Evolutionary conservation across 148 eudicot genomes (phyloP).

Genomic region (Polygonum aviculare): DNA sequence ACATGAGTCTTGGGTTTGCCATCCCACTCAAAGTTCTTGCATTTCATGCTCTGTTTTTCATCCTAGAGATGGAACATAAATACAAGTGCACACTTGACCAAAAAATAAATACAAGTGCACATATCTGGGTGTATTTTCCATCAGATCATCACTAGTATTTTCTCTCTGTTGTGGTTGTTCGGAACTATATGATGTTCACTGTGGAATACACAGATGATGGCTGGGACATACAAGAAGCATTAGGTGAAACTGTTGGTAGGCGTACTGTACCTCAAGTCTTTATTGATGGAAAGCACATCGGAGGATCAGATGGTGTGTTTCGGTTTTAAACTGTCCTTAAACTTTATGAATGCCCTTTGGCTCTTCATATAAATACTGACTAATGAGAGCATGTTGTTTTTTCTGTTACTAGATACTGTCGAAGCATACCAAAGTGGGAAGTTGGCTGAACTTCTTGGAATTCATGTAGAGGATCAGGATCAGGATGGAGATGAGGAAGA

Average conservation of each 20-base stretch:
- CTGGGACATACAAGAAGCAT: slow-evolving; percentile 62
- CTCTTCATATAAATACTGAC: neutral
- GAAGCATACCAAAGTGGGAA: slow-evolving; percentile 64
- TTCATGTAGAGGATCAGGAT: slow-evolving; percentile 20
- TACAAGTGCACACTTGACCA: neutral
- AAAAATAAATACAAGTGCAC: neutral
- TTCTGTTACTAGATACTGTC: slow-evolving; percentile 43
- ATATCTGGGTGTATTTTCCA: neutral
- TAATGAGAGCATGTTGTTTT: neutral
- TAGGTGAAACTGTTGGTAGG: slow-evolving; percentile 59
- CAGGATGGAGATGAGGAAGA: slow-evolving; percentile 22
- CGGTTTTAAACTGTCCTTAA: neutral
- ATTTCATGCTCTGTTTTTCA: neutral
- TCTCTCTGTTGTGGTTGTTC: neutral
- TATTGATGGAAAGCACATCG: slow-evolving; percentile 86
- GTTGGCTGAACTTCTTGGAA: slow-evolving; percentile 69
- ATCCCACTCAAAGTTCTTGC: neutral
- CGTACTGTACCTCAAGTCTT: slow-evolving; percentile 97
- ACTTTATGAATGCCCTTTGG: neutral
- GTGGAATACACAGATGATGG: slow-evolving; percentile 58
- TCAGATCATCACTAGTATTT: neutral
- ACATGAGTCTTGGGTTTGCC: neutral
- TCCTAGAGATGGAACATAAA: neutral
- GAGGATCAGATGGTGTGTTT: slow-evolving; percentile 91
- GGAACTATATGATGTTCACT: neutral